Conservation (phyloP, 2,329 filamentous ascomycete species). For the Fusarium nodosum region DNA sequence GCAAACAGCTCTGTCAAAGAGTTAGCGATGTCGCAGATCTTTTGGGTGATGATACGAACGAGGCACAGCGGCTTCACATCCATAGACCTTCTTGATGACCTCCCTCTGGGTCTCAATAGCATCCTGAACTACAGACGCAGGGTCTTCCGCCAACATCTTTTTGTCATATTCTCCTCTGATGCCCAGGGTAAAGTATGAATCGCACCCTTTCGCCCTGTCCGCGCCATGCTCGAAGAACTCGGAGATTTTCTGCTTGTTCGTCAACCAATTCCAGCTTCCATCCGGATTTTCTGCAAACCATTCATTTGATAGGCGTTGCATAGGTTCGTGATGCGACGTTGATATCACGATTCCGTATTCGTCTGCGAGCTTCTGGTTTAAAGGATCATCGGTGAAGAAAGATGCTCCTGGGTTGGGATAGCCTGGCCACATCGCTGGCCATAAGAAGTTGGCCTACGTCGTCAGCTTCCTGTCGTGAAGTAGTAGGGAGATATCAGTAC, state of each 20-base stretch:
- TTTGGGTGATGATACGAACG: conserved; percentile 51
- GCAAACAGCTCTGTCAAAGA: conserved; percentile 68
- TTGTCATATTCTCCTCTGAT: conserved; percentile 40
- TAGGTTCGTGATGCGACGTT: conserved; percentile 35
- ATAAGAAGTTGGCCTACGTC: conserved; percentile 69
- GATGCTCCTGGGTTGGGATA: conserved; percentile 64
- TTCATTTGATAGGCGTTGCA: conserved; percentile 40
- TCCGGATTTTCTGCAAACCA: conserved; percentile 29
- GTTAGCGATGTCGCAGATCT: rapidly evolving
- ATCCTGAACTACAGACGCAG: conserved; percentile 27
- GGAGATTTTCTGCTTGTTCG: conserved; percentile 30
- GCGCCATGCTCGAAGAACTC: conserved; percentile 35
- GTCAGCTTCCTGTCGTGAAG: rapidly evolving
- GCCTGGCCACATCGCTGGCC: conserved; percentile 75
- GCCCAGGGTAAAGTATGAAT: conserved; percentile 37
- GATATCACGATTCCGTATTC: conserved; percentile 39
- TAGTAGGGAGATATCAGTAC: rapidly evolving
- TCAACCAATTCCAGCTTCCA: conserved; percentile 38
- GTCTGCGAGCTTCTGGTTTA: conserved; percentile 71
- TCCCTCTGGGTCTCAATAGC: conserved; percentile 61
- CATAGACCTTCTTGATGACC: conserved; percentile 67
- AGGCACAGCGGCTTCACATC: conserved; percentile 57
- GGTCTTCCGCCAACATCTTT: conserved; percentile 25
- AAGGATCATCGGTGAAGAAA: conserved; percentile 73
- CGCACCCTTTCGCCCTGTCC: conserved; percentile 4